Evolutionary conservation across 2,329 filamentous ascomycete species (phyloP), one percentile per base, ranked within the genome.

Genomic region (Chalaropsis ovoidea): DNA sequence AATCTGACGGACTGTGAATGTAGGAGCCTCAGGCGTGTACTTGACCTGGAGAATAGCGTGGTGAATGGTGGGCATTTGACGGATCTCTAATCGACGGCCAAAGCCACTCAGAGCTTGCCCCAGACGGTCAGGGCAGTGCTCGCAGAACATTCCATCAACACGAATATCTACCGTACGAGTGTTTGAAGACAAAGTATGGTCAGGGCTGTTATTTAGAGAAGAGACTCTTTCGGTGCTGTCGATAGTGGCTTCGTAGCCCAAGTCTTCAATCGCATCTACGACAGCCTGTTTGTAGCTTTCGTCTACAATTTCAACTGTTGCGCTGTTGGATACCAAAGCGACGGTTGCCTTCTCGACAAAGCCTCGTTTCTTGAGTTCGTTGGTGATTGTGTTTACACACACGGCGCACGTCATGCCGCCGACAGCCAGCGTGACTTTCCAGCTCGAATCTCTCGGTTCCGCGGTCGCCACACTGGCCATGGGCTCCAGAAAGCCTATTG

Each of bases 1-100:
- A 52, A 96, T 89, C 7, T 83, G 81, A 61, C 93, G 83, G 69
- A 95, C 82, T 0, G 89, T 95, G 70, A 95, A 83, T 0, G 70
- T 72, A 0, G 90, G 88, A 2, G 85, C 79, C 1, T 81, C 73
- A 0, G 92, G 90, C 0, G 77, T 77, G 71, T 96, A 96, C 2
- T 77, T 81, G 64, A 96, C 72, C 70, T 81, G 86, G 54, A 95
- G 71, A 39, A 91, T 81, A 0, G 90, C 88, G 22, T 82, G 78
- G 43, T 86, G 75, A 31, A 82, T 75, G 0, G 84, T 85, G 1
- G 84, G 80, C 19, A 77, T 74, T 35, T 77, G 76, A 47, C 85
- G 73, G 15, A 91, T 75, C 3, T 78, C 75, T 1, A 89, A 73
- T 1, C 75, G 71, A 1, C 75, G 71, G 6, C 76, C 76, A 69